Conservation (phyloP, 1,284 basidiomycete genomes). For the Cryptococcus depauperatus region DNA sequence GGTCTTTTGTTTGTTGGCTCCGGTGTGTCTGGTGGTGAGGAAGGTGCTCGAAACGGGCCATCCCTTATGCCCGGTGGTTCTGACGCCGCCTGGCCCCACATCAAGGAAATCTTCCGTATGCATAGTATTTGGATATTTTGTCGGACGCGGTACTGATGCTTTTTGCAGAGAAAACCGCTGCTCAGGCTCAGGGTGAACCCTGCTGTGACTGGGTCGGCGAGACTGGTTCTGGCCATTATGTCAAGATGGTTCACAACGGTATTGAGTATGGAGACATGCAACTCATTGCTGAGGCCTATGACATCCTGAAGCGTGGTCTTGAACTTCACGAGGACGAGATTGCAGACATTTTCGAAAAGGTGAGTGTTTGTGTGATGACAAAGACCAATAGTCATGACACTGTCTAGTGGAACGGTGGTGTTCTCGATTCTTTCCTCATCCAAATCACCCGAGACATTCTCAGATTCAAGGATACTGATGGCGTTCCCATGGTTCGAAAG, state of each 20-base stretch:
- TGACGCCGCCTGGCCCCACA: constrained; percentile 84
- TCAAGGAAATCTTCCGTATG: constrained; percentile 90
- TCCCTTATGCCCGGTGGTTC: constrained; percentile 99
- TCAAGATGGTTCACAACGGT: constrained; percentile 54
- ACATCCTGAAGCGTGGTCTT: constrained; percentile 95
- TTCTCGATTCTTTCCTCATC: constrained; percentile 98
- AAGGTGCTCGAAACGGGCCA: constrained; percentile 94
- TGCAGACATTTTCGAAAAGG: constrained; percentile 68
- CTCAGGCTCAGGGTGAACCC: constrained; percentile 89
- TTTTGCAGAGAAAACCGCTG: constrained; percentile 68
- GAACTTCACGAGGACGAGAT: constrained; percentile 77
- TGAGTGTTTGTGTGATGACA: constrained; percentile 6
- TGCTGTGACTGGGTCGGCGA: constrained; percentile 99
- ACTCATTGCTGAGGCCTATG: constrained; percentile 95
- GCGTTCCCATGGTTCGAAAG: constrained; percentile 80
- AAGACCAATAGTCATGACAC: background rate
- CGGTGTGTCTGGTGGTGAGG: constrained; percentile 99
- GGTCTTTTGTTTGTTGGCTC: constrained; percentile 95
- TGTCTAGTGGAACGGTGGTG: constrained; percentile 87
- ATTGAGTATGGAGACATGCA: constrained; percentile 99
- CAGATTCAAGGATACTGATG: constrained; percentile 65
- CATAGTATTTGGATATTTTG: constrained; percentile 3
- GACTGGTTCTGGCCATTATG: constrained; percentile 96
- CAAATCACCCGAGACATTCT: constrained; percentile 63
- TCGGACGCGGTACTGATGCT: background rate